These are phyloP conservation scores for Cinnamomum micranthum DNA, from an alignment of 164 flowering plant genomes.

Conservation along the genomic window DNA sequence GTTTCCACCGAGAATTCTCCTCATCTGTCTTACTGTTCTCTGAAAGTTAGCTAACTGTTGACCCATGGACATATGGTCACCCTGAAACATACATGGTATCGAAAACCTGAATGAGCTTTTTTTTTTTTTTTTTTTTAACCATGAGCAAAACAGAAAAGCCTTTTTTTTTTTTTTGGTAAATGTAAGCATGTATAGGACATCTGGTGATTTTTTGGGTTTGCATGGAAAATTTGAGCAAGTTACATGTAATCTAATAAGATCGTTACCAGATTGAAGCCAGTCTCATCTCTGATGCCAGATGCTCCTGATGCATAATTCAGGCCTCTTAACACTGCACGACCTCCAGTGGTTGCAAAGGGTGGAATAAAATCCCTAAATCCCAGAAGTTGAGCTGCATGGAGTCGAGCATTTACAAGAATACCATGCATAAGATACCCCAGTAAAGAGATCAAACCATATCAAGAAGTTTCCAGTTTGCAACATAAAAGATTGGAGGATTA, in stretches of 20 bases:
- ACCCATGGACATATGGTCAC: slow-evolving; percentile 62
- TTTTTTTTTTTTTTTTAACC: too few relatives aligned
- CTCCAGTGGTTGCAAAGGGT: slow-evolving; percentile 43
- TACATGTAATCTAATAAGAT: not conserved
- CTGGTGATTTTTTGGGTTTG: not conserved
- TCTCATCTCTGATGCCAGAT: slow-evolving; percentile 78
- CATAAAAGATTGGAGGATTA: not conserved
- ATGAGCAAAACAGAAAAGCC: too few relatives aligned
- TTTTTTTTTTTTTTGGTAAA: too few relatives aligned
- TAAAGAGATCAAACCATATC: too few relatives aligned
- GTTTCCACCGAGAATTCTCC: slow-evolving; percentile 52
- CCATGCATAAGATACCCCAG: not conserved
- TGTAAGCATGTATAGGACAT: too few relatives aligned
- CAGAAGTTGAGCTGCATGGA: slow-evolving; percentile 59
- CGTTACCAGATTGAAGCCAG: slow-evolving; percentile 72
- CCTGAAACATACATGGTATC: slow-evolving; percentile 31
- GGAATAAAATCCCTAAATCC: slow-evolving; percentile 68
- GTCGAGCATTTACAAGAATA: not conserved
- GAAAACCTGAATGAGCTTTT: not conserved
- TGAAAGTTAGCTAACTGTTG: slow-evolving; percentile 56
- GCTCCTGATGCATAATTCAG: slow-evolving; percentile 86
- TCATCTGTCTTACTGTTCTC: slow-evolving; percentile 40
- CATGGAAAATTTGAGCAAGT: not conserved
- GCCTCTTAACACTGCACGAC: slow-evolving; percentile 46
- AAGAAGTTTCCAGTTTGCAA: not conserved